Base-by-base conservation (phyloP, 2,329 filamentous ascomycete species). In the Pseudogymnoascus sp. region DNA sequence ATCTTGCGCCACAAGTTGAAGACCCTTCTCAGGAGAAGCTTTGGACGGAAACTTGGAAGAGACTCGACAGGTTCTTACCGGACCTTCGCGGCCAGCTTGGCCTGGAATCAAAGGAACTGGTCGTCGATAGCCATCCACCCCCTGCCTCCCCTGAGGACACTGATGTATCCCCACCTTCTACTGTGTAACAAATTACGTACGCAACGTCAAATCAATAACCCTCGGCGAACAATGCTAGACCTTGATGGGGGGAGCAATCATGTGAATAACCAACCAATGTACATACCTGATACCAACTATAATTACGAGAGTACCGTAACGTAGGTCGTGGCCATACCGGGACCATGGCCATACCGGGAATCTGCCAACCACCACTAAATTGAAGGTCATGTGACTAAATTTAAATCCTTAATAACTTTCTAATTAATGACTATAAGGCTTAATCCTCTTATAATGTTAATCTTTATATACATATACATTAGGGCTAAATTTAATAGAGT, bases 1-100 rank as follows among this genome's bases (percentile, higher is more conserved):
- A 90, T 70, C 83, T 99, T 4, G 86, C 91, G 0, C 83, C 90
- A 1, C 90, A 90, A 11, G 80, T 76, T 67, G 76, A 81, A 68
- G 81, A 87, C 66, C 72, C 79, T 1, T 78, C 76, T 4, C 82
- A 82, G 69, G 81, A 81, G 72, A 80, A 79, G 70, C 77, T 86
- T 16, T 87, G 80, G 84, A 78, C 75, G 13, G 85, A 87, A 73
- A 87, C 81, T 3, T 86, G 81, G 85, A 86, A 86, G 71, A 78
- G 85, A 33, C 84, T 88, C 65, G 84, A 88, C 69, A 79, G 85
- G 11, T 88, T 88, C 73, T 68, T 88, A 61, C 85, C 85, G 0
- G 84, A 86, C 61, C 71, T 88, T 61, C 79, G 80, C 61, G 80
- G 74, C 47, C 84, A 87, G 62, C 72, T 87, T 53, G 79, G 80